Percentiles rank a stretch among this genome's conserved stretches.
phyloP scores from a whole-genome alignment of 2,329 filamentous ascomycete genomes.

The Phialophora chinensis region DNA sequence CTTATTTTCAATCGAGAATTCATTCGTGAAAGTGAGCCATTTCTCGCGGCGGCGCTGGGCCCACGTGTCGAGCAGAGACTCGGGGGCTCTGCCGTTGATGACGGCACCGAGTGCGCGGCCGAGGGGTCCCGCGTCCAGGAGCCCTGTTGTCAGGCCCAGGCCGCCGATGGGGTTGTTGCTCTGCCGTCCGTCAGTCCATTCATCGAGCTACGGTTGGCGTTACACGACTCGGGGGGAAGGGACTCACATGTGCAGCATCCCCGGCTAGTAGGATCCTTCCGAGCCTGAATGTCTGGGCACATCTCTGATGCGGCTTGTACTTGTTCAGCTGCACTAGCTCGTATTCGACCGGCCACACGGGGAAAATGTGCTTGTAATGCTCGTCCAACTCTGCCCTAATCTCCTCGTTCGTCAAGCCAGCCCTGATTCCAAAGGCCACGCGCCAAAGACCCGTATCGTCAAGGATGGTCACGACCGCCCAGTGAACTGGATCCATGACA shows the following conservation, averaged over 20 bases:
- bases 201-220: neutral
- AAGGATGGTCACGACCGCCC: slow-evolving; percentile 45
- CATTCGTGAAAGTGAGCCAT: slow-evolving; percentile 34
- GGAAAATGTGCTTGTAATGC: slow-evolving; percentile 36
- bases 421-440: slow-evolving; percentile 49
- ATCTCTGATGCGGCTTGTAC: slow-evolving; percentile 36
- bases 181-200: slow-evolving; percentile 1
- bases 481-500: slow-evolving; percentile 31
- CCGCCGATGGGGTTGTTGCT: slow-evolving; percentile 38
- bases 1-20: slow-evolving; percentile 33
- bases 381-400: slow-evolving; percentile 39
- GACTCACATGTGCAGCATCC: slow-evolving; percentile 35
- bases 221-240: neutral
- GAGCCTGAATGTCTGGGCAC: slow-evolving; percentile 31
- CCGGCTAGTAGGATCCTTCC: slow-evolving; percentile 35
- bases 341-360: slow-evolving; percentile 38
- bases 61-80: slow-evolving; percentile 30
- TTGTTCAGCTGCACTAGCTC: slow-evolving; percentile 35
- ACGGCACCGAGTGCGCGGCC: slow-evolving; percentile 30
- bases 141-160: slow-evolving; percentile 35
- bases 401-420: slow-evolving; percentile 41
- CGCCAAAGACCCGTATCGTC: slow-evolving; percentile 49
- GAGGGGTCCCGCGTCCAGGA: slow-evolving; percentile 32
- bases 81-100: slow-evolving; percentile 29
- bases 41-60: slow-evolving; percentile 29